A percentile compares a stretch with the other conserved stretches of the same genome.
phyloP scores from a whole-genome alignment of 208 protist species.

The Trichomonas vaginalis region DNA sequence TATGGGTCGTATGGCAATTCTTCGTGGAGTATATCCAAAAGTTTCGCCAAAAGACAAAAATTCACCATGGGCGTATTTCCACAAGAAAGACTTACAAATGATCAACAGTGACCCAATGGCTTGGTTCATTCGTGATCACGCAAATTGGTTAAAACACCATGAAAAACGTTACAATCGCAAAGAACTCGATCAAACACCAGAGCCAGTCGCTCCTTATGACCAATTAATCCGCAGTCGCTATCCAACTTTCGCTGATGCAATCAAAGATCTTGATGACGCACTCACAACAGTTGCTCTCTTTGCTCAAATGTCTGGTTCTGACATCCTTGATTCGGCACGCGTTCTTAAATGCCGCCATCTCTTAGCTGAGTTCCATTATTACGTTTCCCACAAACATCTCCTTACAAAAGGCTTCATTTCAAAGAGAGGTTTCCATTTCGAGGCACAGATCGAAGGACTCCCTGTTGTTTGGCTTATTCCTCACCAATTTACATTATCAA shows the following conservation, averaged over 20 bases:
- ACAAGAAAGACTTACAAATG: background rate
- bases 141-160: background rate
- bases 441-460: background rate
- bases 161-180: background rate
- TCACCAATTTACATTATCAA: background rate
- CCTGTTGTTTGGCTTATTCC: background rate
- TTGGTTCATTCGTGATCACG: background rate
- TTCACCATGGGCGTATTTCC: background rate
- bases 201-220: background rate
- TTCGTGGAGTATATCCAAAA: constrained; percentile 12
- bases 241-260: constrained; percentile 2
- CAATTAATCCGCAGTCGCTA: background rate
- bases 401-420: background rate
- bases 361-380: background rate
- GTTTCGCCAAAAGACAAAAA: background rate
- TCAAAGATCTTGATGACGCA: background rate
- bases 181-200: background rate
- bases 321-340: background rate
- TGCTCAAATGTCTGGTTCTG: background rate
- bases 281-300: background rate
- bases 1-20: background rate
- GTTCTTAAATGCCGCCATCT: background rate
- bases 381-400: background rate
- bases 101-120: background rate
- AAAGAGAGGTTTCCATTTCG: background rate